Percentiles rank a stretch among this genome's conserved stretches.
These are phyloP conservation scores for Phoma sp. DNA, from an alignment of 2,329 filamentous ascomycete species.

Conservation along the genomic window DNA sequence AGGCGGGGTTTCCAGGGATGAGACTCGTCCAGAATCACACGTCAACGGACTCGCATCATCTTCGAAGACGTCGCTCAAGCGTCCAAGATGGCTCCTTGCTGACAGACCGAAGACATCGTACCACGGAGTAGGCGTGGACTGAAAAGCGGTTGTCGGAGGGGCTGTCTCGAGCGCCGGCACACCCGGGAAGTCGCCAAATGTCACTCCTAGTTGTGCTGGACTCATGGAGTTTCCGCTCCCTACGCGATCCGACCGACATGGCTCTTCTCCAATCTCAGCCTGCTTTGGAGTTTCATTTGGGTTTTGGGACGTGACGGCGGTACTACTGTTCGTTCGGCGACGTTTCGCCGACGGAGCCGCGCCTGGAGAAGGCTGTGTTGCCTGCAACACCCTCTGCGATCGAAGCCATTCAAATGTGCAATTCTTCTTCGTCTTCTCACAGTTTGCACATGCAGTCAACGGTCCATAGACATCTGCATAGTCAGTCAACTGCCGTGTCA, in stretches of 20 bases:
- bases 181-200: slow-evolving; percentile 39
- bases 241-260: slow-evolving; percentile 11
- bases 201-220: slow-evolving; percentile 30
- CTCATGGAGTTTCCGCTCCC: slow-evolving; percentile 10
- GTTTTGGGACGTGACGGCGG: slow-evolving; percentile 1
- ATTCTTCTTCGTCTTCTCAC: slow-evolving; percentile 52
- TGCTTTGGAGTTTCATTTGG: slow-evolving; percentile 5
- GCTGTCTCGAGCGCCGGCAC: slow-evolving; percentile 22
- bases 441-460: slow-evolving; percentile 50
- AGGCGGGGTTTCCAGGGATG: slow-evolving; percentile 34
- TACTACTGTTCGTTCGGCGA: slow-evolving; percentile 35
- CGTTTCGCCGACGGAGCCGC: slow-evolving; percentile 36
- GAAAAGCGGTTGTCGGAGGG: slow-evolving; percentile 4
- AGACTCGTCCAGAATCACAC: slow-evolving; percentile 34
- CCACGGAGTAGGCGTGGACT: slow-evolving; percentile 4
- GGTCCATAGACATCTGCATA: slow-evolving; percentile 43
- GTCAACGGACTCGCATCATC: slow-evolving; percentile 20
- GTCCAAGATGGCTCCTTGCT: background rate
- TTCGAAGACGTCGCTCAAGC: slow-evolving; percentile 20
- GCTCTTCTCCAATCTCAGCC: background rate
- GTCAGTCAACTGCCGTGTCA: slow-evolving; percentile 23
- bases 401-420: slow-evolving; percentile 56
- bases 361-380: slow-evolving; percentile 28
- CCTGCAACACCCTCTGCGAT: slow-evolving; percentile 42
- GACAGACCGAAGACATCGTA: slow-evolving; percentile 4